These are phyloP conservation scores for Boeremia lycopersici DNA, from an alignment of 2,329 filamentous ascomycete species.

Conservation along the genomic window DNA sequence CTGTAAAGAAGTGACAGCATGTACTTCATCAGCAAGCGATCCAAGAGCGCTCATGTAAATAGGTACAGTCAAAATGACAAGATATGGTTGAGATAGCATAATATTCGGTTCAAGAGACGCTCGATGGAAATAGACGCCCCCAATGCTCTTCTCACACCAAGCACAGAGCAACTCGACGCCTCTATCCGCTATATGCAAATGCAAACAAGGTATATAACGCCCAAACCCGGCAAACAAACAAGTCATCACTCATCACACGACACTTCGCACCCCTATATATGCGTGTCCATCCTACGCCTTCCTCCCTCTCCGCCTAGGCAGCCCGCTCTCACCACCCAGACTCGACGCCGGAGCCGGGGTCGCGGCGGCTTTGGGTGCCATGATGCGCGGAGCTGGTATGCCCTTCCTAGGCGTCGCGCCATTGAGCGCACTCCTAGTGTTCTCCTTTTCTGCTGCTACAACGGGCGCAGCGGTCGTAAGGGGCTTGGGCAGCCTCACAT, in stretches of 20 bases:
- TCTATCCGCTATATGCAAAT: not conserved
- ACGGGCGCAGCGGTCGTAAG: conserved; percentile 7
- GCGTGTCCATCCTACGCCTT: conserved; percentile 20
- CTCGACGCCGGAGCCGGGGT: conserved; percentile 9
- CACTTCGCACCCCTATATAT: not conserved
- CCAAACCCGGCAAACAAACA: not conserved
- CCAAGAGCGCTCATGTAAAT: too few relatives aligned
- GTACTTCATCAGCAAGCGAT: too few relatives aligned
- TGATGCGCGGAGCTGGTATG: conserved; percentile 30
- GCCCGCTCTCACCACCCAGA: conserved; percentile 32
- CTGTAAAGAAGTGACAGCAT: too few relatives aligned
- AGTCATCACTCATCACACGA: conserved; percentile 3
- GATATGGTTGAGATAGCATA: too few relatives aligned
- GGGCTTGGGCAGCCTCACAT: conserved; percentile 40
- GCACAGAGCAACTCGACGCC: not conserved
- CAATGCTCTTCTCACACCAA: not conserved
- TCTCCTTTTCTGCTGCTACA: conserved; percentile 16
- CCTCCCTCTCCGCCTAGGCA: conserved; percentile 38
- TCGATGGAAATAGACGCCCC: too few relatives aligned
- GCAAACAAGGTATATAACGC: conserved; percentile 13
- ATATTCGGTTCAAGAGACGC: too few relatives aligned
- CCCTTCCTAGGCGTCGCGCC: conserved; percentile 40
- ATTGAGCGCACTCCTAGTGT: conserved; percentile 32
- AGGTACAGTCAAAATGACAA: too few relatives aligned
- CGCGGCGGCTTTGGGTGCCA: conserved; percentile 15